Conservation (phyloP, 164 flowering plant genomes). For the Euptelea pleiosperma region DNA sequence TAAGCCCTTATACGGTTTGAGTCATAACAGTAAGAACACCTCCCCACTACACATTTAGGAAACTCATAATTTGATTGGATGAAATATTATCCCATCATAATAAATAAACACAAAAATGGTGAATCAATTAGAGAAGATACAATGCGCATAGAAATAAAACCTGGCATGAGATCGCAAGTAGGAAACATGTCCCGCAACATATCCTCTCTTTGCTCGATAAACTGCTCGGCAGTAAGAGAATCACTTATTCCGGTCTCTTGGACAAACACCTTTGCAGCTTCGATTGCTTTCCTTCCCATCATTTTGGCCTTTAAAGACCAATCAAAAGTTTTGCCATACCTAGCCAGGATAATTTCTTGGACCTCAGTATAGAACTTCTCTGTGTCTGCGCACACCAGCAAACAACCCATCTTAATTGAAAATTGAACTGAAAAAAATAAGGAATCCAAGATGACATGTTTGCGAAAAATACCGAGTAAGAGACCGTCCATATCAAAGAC, state of each 20-base stretch:
- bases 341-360: slow-evolving; percentile 77
- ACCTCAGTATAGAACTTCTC: slow-evolving; percentile 89
- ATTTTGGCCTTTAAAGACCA: slow-evolving; percentile 92
- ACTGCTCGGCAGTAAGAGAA: slow-evolving; percentile 66
- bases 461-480: slow-evolving; percentile 55
- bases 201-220: slow-evolving; percentile 78
- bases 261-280: slow-evolving; percentile 80
- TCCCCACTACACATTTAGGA: too few relatives aligned
- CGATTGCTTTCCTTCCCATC: slow-evolving; percentile 97
- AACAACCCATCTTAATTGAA: neutral
- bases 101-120: neutral
- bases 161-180: slow-evolving; percentile 83
- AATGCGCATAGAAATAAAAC: slow-evolving; percentile 28
- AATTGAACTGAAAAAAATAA: neutral
- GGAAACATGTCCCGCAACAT: slow-evolving; percentile 71
- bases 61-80: too few relatives aligned
- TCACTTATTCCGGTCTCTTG: slow-evolving; percentile 83
- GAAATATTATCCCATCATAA: too few relatives aligned
- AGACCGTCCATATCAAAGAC: slow-evolving; percentile 97
- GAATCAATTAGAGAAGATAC: neutral
- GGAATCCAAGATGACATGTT: neutral
- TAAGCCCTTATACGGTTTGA: too few relatives aligned
- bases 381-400: slow-evolving; percentile 53
- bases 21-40: too few relatives aligned
- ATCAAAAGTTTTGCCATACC: slow-evolving; percentile 76